A percentile compares a stretch with the other conserved stretches of the same genome.
Evolutionary conservation across 179 eudicot genomes (phyloP).

Genomic region (Spergularia azorica): DNA sequence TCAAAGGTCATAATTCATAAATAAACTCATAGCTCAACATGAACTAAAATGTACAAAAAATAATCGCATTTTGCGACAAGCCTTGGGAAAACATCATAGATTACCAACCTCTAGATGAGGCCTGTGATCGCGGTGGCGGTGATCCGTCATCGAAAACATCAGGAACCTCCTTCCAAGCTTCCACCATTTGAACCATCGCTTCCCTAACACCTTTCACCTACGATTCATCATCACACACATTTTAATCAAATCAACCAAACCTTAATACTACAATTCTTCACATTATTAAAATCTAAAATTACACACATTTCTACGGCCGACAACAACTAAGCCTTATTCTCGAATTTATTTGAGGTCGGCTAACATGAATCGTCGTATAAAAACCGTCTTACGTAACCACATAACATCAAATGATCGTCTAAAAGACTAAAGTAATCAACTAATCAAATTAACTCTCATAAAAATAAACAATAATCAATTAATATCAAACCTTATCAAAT

Average conservation of each 20-base stretch:
- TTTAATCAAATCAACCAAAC: neutral
- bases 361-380: too few species aligned
- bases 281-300: neutral
- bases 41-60: neutral
- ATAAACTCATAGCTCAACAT: neutral
- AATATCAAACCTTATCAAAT: conserved; percentile 65
- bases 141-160: conserved; percentile 66
- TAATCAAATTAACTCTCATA: too few species aligned
- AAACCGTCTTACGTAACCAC: too few species aligned
- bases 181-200: conserved; percentile 74
- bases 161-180: conserved; percentile 81
- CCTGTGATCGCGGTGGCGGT: conserved; percentile 49
- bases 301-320: neutral
- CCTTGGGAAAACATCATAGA: neutral
- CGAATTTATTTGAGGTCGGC: too few species aligned
- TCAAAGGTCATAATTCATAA: neutral
- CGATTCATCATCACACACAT: neutral
- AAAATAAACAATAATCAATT: neutral
- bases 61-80: neutral
- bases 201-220: conserved; percentile 88
- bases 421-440: too few species aligned
- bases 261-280: neutral
- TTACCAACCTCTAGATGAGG: conserved; percentile 63
- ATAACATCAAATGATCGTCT: too few species aligned
- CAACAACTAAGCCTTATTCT: too few species aligned